A percentile compares a stretch with the other conserved stretches of the same genome.
Conservation (phyloP, 2,329 filamentous ascomycete genomes). For the Akanthomyces lecanii region DNA sequence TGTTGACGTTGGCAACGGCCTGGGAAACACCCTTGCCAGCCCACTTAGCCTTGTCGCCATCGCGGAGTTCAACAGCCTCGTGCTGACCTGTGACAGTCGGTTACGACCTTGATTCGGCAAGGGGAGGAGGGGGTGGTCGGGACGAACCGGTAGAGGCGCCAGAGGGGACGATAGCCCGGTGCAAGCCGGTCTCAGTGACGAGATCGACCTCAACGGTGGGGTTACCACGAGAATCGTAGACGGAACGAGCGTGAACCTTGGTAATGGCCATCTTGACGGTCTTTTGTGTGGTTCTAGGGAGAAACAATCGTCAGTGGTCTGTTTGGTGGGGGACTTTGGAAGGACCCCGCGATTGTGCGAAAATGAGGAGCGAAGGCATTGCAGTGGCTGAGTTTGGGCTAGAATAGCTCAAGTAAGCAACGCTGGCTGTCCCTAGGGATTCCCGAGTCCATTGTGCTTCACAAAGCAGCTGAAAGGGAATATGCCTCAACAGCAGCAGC, state of each 20-base stretch:
- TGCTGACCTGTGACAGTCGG: conserved; percentile 62
- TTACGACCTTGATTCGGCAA: conserved; percentile 27
- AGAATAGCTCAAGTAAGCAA: neutral
- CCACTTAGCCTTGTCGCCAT: conserved; percentile 85
- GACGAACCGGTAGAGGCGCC: conserved; percentile 85
- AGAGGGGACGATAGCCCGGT: conserved; percentile 95
- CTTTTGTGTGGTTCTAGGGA: neutral
- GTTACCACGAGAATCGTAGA: conserved; percentile 98
- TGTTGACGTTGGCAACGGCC: conserved; percentile 83
- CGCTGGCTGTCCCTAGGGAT: neutral
- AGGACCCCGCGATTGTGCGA: neutral
- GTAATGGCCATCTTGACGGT: conserved; percentile 74
- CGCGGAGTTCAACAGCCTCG: conserved; percentile 86
- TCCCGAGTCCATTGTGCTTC: neutral
- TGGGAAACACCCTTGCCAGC: conserved; percentile 82
- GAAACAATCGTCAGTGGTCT: neutral
- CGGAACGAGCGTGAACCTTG: conserved; percentile 87
- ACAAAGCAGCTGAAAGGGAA: conserved; percentile 15
- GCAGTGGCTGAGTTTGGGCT: neutral
- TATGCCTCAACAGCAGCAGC: conserved; percentile 22
- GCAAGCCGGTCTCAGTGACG: conserved; percentile 91
- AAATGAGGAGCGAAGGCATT: neutral
- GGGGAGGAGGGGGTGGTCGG: conserved; percentile 24
- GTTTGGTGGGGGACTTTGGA: neutral
- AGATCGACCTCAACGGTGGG: conserved; percentile 98